These are phyloP conservation scores for Globisporangium uncinulatum DNA, from an alignment of 352 stramenopile genomes.

Conservation along the genomic window DNA sequence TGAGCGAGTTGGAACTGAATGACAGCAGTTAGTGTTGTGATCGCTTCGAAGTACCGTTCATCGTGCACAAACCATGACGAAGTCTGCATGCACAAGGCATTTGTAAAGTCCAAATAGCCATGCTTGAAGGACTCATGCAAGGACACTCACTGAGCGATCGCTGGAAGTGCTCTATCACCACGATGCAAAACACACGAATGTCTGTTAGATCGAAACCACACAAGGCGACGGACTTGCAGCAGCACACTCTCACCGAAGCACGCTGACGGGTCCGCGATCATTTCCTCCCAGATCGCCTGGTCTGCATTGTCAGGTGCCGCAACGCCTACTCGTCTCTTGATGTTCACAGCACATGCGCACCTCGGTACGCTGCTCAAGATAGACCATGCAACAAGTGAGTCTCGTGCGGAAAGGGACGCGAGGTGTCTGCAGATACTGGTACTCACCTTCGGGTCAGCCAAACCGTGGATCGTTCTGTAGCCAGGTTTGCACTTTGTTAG, in stretches of 20 bases:
- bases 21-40: conserved; percentile 1
- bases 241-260: conserved; percentile 51
- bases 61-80: conserved; percentile 49
- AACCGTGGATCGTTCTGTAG: conserved; percentile 57
- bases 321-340: neutral
- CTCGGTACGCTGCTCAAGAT: conserved; percentile 5
- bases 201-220: neutral
- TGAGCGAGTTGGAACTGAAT: conserved; percentile 77
- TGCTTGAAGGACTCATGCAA: neutral
- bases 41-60: neutral
- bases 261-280: conserved; percentile 77
- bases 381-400: neutral
- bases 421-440: too few relatives aligned
- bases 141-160: conserved; percentile 45
- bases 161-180: conserved; percentile 58
- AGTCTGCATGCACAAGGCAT: conserved; percentile 33
- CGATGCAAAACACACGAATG: neutral
- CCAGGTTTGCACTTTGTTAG: neutral
- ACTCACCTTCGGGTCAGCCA: conserved; percentile 52
- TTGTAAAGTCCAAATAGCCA: neutral
- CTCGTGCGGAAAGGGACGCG: neutral
- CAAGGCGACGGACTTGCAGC: neutral
- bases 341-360: neutral
- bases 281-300: conserved; percentile 85
- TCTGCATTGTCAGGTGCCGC: neutral